Evolutionary conservation across 1,284 basidiomycete genomes (phyloP), one percentile per base, ranked within the genome.

Genomic region (Baeospora myosura): DNA sequence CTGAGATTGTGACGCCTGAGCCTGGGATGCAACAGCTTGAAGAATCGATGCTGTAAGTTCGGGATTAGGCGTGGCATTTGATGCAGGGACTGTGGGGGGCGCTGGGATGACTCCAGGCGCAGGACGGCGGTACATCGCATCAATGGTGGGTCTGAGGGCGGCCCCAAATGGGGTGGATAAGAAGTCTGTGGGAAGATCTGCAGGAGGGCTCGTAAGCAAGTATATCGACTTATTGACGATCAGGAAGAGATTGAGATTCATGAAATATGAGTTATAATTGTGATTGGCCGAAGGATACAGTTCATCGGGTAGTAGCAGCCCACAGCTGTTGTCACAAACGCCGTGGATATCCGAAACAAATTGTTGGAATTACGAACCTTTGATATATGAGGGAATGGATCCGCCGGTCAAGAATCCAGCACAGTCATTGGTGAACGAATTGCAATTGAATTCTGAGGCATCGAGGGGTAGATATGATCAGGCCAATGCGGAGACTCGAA

Each of bases 121-220:
- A 21, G 77, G 69, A 14, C 74, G 68, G 17, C 76, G 66, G 61
- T 80, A 93, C 88, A 93, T 91, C 38, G 76, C 70, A 54, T 95
- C 91, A 48, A 96, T 94, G 30, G 83, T 89, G 0, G 91, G 91
- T 1, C 84, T 76, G 29, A 95, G 70, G 2, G 84, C 78, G n/a
- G 78, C 77, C 4, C 92, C 93, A 48, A 96, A 89, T 0, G 92
- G 88, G 0, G 92, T 95, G 1, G 88, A 82, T 17, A 96, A 74
- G 60, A 96, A 94, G 52, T 95, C 90, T 7, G 78, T 74, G 0
- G 92, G 90, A 0, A 94, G 70, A 45, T 91, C 90, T 92, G 42
- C 23, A 29, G 23, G 40, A 41, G 14, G 42, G 35, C 34, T 20
- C 20, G 17, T 5, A 38, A 21, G 4, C 16, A 31, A 6, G 8